These are phyloP conservation scores for Jamesozyma gamospora DNA, from an alignment of 805 yeast genomes.

Conservation along the genomic window DNA sequence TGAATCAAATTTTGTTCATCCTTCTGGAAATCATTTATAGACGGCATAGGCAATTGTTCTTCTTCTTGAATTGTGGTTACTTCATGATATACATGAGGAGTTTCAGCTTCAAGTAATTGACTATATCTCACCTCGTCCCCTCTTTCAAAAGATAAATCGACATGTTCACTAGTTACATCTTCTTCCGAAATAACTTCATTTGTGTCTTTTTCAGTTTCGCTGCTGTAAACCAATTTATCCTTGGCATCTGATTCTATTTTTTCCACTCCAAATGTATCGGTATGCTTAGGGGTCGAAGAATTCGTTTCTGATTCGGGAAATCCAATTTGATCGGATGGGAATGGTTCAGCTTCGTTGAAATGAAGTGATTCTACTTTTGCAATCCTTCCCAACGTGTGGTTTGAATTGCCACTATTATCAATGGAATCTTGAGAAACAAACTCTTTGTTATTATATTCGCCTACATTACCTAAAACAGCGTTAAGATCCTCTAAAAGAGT, in stretches of 20 bases:
- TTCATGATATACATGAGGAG: conserved; percentile 20
- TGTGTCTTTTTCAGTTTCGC: conserved; percentile 3
- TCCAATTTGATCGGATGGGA: not conserved
- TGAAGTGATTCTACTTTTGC: not conserved
- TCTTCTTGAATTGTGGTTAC: conserved; percentile 29
- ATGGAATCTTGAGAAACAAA: not conserved
- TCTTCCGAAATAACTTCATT: conserved; percentile 12
- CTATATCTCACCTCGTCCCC: conserved; percentile 27
- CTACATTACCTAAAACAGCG: conserved; percentile 12
- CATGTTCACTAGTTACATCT: conserved; percentile 7
- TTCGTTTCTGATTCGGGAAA: conserved; percentile 18
- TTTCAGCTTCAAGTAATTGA: conserved; percentile 9
- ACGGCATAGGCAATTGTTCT: conserved; percentile 3
- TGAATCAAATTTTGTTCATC: not conserved
- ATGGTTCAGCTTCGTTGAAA: not conserved
- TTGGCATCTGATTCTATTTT: not conserved
- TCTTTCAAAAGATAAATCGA: conserved; percentile 29
- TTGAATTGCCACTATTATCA: not conserved
- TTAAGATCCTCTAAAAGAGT: conserved; percentile 18
- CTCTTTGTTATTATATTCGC: not conserved
- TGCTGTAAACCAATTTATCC: not conserved
- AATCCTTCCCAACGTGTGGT: not conserved
- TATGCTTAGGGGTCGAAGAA: conserved; percentile 3
- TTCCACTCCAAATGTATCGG: not conserved
- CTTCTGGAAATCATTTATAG: conserved; percentile 1